Evolutionary conservation across 2,329 filamentous ascomycete species (phyloP), one percentile per base, ranked within the genome.

Genomic region (Stagonosporopsis chrysanthemi): DNA sequence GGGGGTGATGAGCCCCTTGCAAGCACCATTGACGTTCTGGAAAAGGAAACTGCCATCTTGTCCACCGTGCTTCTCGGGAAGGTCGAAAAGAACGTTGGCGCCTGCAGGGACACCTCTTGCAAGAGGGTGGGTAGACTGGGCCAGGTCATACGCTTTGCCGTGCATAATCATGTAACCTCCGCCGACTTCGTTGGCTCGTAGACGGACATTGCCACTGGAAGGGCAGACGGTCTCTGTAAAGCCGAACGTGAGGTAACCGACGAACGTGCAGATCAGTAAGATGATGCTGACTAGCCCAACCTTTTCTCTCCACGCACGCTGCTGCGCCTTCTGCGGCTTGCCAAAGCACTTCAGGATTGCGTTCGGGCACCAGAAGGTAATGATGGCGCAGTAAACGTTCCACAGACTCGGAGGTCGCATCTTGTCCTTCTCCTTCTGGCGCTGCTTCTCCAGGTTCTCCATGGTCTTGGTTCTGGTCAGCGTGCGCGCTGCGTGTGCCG

Each of bases 221-320:
- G 90, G 87, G 75, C 95, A 99, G 17, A 99, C 95, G 4, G 88
- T 88, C 59, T 90, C 85, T 4, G 91, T 98, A 78, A 99, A 99
- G 41, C 95, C 95, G 71, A 99, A 99, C 0, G 95, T 99, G 51
- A 99, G 81, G 79, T 94, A 99, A 72, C 95, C 95, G 44, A 99
- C 94, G 71, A 93, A 87, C 9, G 87, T 85, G 82, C 93, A 96
- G 73, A 98, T 93, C 58, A 89, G 73, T 29, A 97, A 73, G 73
- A 99, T 99, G 72, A 99, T 88, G 78, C 93, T 97, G 79, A 97
- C 91, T 56, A 99, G 80, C 2, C 95, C 95, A 83, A 99, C 96
- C 83, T 99, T 99, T 75, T 99, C 95, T 65, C 95, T 87, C 95
- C 95, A 99, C 2, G 95, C 95, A 70, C 92, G 86, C 73, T 92